Evolutionary conservation across 2,329 filamentous ascomycete species (phyloP), one percentile per base, ranked within the genome.

Genomic region (Aspergillus sclerotialis): DNA sequence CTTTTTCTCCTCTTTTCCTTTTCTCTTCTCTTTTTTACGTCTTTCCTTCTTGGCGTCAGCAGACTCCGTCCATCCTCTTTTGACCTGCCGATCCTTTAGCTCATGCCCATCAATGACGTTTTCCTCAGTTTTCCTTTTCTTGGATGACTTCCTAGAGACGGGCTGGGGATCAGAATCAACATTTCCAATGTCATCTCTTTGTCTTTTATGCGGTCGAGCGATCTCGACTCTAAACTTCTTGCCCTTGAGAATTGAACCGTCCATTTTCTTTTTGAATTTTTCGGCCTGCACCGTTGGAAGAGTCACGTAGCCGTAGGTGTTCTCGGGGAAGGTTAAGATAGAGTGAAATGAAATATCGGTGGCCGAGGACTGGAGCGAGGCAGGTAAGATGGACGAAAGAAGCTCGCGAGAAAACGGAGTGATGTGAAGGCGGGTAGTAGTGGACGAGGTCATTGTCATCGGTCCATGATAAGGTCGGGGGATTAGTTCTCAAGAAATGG

Each of bases 231-330:
- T 78, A 50, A 96, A 77, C 63, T 94, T 96, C 40, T 73, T 72
- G 7, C 92, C 92, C 56, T 83, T 92, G 37, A 98, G 65, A 15
- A 85, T 82, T 2, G 82, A 76, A 19, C 90, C 90, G 68, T 94
- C 84, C 32, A 96, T 73, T 66, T 92, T 96, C 65, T 83, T 90
- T 66, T 81, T 87, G 35, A 96, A 64, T 61, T 88, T 94, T n/a
- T 90, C 83, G 7, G 90, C 92, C 45, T 94, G 88, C 62, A 78
- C 76, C 3, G 59, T 64, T 1, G 89, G 89, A 24, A 98, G 65
- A 30, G 93, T 88, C 39, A 96, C 70, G 64, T 84, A 98, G 36
- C 90, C 92, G 77, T 87, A 98, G 34, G 77, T 81, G 56, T 78
- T 83, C 46, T 98, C 92, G 10, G 90, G 90, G 44, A 94, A 94